Conservation (phyloP, 306 rosid genomes). For the Quercus bicolor region DNA sequence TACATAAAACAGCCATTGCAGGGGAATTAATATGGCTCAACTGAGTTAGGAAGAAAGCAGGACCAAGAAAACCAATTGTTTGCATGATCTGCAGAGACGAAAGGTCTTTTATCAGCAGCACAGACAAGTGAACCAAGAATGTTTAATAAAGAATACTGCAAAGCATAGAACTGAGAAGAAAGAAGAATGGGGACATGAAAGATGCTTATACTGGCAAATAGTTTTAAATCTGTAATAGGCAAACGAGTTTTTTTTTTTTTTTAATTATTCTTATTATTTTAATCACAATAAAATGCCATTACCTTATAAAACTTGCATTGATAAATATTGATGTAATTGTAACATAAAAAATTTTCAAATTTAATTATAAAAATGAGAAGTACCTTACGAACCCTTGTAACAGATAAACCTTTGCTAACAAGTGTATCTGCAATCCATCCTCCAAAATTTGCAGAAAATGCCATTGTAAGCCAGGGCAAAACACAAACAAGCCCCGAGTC, state of each 20-base stretch:
- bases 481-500: conserved; percentile 92
- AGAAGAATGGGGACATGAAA: not conserved
- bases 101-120: conserved; percentile 1
- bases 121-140: not conserved
- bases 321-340: not conserved
- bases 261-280: not conserved
- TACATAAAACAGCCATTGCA: conserved; percentile 84
- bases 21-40: conserved; percentile 92
- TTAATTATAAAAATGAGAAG: not conserved
- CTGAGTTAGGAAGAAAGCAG: conserved; percentile 98
- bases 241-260: not conserved
- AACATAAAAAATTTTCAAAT: not conserved
- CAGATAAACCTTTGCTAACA: conserved; percentile 75
- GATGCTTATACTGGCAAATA: not conserved
- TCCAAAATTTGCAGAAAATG: conserved; percentile 90
- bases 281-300: not conserved
- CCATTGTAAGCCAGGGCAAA: conserved; percentile 94
- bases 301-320: not conserved
- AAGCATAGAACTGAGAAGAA: not conserved
- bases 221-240: not conserved
- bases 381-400: conserved; percentile 96
- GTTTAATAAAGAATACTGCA: not conserved
- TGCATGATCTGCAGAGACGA: conserved; percentile 73
- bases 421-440: conserved; percentile 99
- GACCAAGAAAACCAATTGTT: conserved; percentile 96